Evolutionary conservation across 208 protist species (phyloP).

Genomic region (Trypanosoma mega): DNA sequence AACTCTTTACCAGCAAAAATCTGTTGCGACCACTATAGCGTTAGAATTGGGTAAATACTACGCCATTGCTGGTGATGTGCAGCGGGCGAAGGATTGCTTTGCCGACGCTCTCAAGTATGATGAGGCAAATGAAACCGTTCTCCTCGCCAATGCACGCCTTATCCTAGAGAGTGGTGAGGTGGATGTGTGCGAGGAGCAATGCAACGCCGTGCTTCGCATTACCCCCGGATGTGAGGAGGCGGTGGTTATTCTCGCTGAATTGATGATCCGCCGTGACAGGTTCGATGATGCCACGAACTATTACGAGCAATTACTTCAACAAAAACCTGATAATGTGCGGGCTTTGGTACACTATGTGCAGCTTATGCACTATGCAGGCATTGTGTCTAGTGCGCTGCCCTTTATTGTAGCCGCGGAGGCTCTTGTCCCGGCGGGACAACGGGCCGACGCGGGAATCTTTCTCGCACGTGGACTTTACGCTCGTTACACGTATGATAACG

Average conservation of each 20-base stretch:
- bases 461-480: constrained; percentile 85
- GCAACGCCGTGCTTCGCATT: constrained; percentile 83
- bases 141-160: constrained; percentile 83
- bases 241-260: constrained; percentile 90
- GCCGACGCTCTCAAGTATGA: constrained; percentile 88
- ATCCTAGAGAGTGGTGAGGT: constrained; percentile 70
- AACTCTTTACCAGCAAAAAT: constrained; percentile 73
- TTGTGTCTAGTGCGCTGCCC: constrained; percentile 58
- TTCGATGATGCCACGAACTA: constrained; percentile 83
- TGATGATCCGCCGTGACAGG: constrained; percentile 85
- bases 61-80: constrained; percentile 24
- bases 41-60: constrained; percentile 77
- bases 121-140: constrained; percentile 64
- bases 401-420: constrained; percentile 51
- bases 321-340: constrained; percentile 85
- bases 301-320: constrained; percentile 87
- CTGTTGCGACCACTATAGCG: constrained; percentile 67
- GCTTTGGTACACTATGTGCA: constrained; percentile 89
- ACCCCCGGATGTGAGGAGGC: constrained; percentile 87
- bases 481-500: constrained; percentile 69
- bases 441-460: constrained; percentile 70
- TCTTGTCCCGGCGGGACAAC: constrained; percentile 34
- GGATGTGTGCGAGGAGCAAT: constrained; percentile 90
- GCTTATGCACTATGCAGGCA: constrained; percentile 76
- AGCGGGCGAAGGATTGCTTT: constrained; percentile 72